A percentile compares a stretch with the other conserved stretches of the same genome.
Conservation (phyloP, 257 asterid species). For the Oldenlandia corymbosa region DNA sequence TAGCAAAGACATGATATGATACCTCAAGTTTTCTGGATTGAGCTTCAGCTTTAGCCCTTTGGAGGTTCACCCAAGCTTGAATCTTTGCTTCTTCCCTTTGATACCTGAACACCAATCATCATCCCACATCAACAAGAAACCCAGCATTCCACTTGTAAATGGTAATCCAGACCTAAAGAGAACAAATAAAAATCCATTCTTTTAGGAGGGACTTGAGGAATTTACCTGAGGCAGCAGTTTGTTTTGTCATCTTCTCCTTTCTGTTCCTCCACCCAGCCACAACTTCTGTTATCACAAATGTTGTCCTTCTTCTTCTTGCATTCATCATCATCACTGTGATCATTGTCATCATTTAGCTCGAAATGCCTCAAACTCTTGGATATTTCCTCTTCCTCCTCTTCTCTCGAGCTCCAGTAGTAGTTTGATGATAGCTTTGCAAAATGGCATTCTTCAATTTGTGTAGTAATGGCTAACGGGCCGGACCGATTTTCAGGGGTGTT, state of each 20-base stretch:
- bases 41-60: conserved; percentile 96
- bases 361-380: conserved; percentile 97
- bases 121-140: no score
- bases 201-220: background rate
- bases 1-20: background rate
- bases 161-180: no score
- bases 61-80: conserved; percentile 96
- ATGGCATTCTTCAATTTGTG: conserved; percentile 68
- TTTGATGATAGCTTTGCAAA: conserved; percentile 62
- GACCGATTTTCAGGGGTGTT: conserved; percentile 83
- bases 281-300: conserved; percentile 49
- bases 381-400: conserved; percentile 94
- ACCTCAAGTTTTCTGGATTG: conserved; percentile 99
- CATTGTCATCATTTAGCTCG: conserved; percentile 41
- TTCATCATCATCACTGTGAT: background rate
- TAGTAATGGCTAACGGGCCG: conserved; percentile 58
- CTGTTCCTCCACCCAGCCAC: no score
- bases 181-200: background rate
- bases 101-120: conserved; percentile 46
- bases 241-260: conserved; percentile 76
- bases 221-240: conserved; percentile 77
- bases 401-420: conserved; percentile 85
- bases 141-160: no score
- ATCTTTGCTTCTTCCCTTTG: conserved; percentile 96
- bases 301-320: conserved; percentile 51